These are phyloP conservation scores for Penicillium sp. DNA, from an alignment of 2,329 filamentous ascomycete species.

Conservation along the genomic window DNA sequence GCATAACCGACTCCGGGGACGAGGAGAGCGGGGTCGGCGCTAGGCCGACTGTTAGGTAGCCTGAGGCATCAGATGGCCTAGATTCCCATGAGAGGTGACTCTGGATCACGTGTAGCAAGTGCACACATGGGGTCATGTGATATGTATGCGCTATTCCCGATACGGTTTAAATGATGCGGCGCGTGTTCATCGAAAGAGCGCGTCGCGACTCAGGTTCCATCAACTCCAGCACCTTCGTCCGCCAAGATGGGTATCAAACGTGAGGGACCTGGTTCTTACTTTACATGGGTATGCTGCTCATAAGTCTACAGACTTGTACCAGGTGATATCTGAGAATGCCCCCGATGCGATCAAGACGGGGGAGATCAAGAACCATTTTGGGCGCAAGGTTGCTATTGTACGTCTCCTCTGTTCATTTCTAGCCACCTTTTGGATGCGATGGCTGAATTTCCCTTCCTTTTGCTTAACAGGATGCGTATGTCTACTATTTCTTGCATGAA, in stretches of 20 bases:
- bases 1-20: constrained; percentile 23
- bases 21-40: constrained; percentile 21
- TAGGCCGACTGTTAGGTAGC: constrained; percentile 19
- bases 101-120: neutral
- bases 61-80: constrained; percentile 17
- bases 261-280: constrained; percentile 29
- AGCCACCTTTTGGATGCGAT: neutral
- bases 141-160: constrained; percentile 8
- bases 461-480: constrained; percentile 56
- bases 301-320: constrained; percentile 61
- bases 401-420: constrained; percentile 33
- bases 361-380: constrained; percentile 98
- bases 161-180: constrained; percentile 20
- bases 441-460: neutral
- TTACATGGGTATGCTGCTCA: constrained; percentile 53
- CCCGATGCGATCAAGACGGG: constrained; percentile 94
- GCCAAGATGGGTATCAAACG: constrained; percentile 52
- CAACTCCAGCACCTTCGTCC: neutral
- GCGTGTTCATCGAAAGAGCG: constrained; percentile 14
- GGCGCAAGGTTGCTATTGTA: constrained; percentile 96
- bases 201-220: constrained; percentile 13
- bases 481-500: constrained; percentile 8
- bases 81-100: neutral
- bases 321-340: constrained; percentile 84
- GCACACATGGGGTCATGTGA: constrained; percentile 19